Evolutionary conservation across 176 grass and related monocot species (phyloP).

Genomic region (Triticum dicoccoides): DNA sequence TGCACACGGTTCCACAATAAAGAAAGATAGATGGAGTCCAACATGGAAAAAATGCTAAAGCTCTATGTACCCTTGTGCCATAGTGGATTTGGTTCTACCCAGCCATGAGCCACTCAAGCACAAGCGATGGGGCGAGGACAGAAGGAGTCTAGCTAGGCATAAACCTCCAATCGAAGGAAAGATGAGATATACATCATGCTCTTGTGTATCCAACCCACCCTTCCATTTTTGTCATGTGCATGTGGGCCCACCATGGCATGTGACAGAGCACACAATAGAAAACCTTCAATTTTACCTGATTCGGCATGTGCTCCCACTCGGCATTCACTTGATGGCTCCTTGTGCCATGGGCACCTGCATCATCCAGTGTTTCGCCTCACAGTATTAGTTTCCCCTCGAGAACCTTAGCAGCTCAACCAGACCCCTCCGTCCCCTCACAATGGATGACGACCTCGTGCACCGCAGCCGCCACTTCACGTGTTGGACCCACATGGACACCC

Average conservation of each 20-base stretch:
- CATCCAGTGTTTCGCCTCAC: neutral
- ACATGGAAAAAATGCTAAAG: neutral
- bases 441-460: slow-evolving; percentile 16
- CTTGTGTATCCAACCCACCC: neutral
- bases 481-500: no score
- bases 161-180: no score
- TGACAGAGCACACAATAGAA: no score
- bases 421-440: neutral
- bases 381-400: no score
- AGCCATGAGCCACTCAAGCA: neutral
- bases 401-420: no score
- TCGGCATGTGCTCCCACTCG: neutral
- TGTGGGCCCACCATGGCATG: neutral
- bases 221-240: slow-evolving; percentile 18
- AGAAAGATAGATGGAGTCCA: neutral
- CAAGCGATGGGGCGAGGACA: no score
- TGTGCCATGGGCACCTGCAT: neutral
- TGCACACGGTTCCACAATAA: neutral
- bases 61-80: no score
- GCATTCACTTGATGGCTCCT: neutral
- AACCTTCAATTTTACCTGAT: slow-evolving; percentile 10
- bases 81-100: no score
- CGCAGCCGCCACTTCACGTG: no score
- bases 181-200: no score
- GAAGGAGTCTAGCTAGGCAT: neutral